Base-by-base conservation (phyloP, 1,139 yeast genomes). In the Suhomyces panamericanus region DNA sequence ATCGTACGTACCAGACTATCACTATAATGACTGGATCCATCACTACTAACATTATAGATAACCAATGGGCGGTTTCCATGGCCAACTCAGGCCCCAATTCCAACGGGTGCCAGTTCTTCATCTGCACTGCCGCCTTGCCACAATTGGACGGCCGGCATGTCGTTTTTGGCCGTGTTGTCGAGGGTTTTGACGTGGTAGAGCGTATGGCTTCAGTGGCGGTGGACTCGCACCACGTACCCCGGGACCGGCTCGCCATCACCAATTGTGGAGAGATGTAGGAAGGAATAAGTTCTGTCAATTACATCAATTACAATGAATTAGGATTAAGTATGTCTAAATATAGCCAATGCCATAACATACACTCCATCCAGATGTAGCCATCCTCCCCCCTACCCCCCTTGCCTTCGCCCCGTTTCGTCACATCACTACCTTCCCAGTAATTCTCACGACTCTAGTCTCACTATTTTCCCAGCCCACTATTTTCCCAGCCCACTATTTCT, bases 41-140 rank as follows among this genome's bases (percentile, higher is more conserved):
- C n/a, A 15, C 16, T 22, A 34, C 43, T 30, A 40, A 40, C 35
- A 10, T 12, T 16, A n/a, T 4, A 35, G 43, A 40, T 32, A 40
- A 30, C 16, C 53, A 56, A 38, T 60, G 62, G 51, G 50, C 62
- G 16, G 53, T 72, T 15, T 62, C 74, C 8, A 72, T 72, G 77
- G 77, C 77, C 46, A 72, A 72, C 46, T 62, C 73, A 6, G 77
- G 77, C 16, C 70, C 69, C 7, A 59, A 69, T 50, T 63, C 73
- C 29, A 70, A 70, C 49, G 74, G 75, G 13, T 68, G 70, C 37
- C 74, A 69, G 48, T 68, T 68, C 43, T 68, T 68, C 50, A 63
- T 68, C 45, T 62, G 70, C 42, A 55, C 60, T 32, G 56, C 53
- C 11, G 57, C 55, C 22, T 44, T 53, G 13, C 59, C 63, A 3